phyloP scores from a whole-genome alignment of 768 basidiomycete species.

The Cantharellus anzutake region DNA sequence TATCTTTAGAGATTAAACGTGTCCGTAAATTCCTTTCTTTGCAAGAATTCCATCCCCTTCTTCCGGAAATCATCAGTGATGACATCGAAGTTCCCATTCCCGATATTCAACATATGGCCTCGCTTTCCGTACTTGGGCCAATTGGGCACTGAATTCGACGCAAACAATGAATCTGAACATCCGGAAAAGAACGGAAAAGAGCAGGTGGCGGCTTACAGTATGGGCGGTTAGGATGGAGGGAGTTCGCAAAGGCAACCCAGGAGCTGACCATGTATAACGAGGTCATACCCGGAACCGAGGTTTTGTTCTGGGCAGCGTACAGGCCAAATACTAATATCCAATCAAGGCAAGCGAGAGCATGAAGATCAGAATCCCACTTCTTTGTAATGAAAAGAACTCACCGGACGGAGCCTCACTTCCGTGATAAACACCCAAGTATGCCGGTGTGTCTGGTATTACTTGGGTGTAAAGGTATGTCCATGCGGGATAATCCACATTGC shows the following conservation, averaged over 20 bases:
- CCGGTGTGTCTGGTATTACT: background rate
- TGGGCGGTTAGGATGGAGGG: background rate
- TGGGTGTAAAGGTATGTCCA: background rate
- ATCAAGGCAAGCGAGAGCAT: background rate
- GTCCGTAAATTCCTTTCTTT: background rate
- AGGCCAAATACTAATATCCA: background rate
- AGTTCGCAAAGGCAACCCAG: background rate
- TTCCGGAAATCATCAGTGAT: background rate
- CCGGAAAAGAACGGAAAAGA: background rate
- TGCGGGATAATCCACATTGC: background rate
- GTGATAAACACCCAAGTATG: background rate
- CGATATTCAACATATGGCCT: background rate
- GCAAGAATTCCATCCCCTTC: background rate
- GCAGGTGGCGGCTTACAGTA: background rate
- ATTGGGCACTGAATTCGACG: background rate
- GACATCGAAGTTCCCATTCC: background rate
- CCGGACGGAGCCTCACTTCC: background rate
- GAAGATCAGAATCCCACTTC: background rate
- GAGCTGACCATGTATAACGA: background rate
- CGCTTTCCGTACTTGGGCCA: background rate
- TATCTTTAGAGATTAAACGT: no score
- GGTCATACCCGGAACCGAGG: background rate
- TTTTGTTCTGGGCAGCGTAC: background rate
- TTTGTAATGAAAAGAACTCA: background rate
- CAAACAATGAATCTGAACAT: background rate